Evolutionary conservation across 129 eudicot genomes (phyloP).

Genomic region (sunflower (Helianthus annuus)): HanXRQr2.0-SUNRISE NC_035448.2:26651697-26652196

Average conservation of each 20-base stretch:
- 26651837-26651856: not conserved
- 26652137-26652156: too few species aligned
- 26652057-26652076: not conserved
- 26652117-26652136: too few species aligned
- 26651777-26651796: conserved; percentile 61
- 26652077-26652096: too few species aligned
- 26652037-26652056: not conserved
- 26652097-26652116: too few species aligned
- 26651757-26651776: conserved; percentile 90
- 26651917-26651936: conserved; percentile 99
- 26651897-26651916: conserved; percentile 94
- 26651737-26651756: conserved; percentile 65
- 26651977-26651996: conserved; percentile 95
- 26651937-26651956: conserved; percentile 94
- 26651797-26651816: conserved; percentile 8
- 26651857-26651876: not conserved
- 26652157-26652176: too few species aligned
- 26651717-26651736: conserved; percentile 60
- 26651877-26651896: conserved; percentile 99
- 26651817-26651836: conserved; percentile 14
- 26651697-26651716: conserved; percentile 58
- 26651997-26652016: conserved; percentile 97
- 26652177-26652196: too few species aligned
- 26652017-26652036: not conserved
- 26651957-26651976: conserved; percentile 96